These are phyloP conservation scores for Entrophospora sp. DNA, from an alignment of 192 early-diverging fungal genomes.

Conservation along the genomic window DNA sequence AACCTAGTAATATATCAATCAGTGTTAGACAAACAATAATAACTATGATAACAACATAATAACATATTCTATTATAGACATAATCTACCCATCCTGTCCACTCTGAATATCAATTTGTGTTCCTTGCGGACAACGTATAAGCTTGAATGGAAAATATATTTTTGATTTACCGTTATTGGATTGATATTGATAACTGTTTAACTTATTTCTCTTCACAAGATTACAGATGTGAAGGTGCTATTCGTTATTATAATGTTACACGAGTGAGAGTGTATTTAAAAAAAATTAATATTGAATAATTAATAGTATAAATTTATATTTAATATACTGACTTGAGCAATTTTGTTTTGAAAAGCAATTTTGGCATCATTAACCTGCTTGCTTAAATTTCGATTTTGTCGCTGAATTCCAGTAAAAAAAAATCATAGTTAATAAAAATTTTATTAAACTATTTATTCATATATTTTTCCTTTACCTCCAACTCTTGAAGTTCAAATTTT, in stretches of 20 bases:
- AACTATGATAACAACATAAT: not conserved
- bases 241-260: not conserved
- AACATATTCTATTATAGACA: not conserved
- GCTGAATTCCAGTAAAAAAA: not conserved
- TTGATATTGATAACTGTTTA: not conserved
- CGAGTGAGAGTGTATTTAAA: not conserved
- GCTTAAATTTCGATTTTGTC: not conserved
- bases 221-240: conserved; percentile 14
- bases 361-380: not conserved
- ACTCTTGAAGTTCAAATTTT: conserved; percentile 7
- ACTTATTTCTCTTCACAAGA: conserved; percentile 4
- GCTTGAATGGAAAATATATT: conserved; percentile 2
- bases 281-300: not conserved
- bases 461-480: no score
- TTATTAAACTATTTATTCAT: not conserved
- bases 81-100: not conserved
- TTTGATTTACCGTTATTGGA: not conserved
- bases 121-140: conserved; percentile 8
- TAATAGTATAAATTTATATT: no score
- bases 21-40: not conserved
- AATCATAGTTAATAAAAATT: not conserved
- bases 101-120: not conserved
- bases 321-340: not conserved
- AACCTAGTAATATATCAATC: not conserved
- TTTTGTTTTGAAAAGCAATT: not conserved